phyloP scores from a whole-genome alignment of 768 basidiomycete species.

The Leucogyrophana mollusca region DNA sequence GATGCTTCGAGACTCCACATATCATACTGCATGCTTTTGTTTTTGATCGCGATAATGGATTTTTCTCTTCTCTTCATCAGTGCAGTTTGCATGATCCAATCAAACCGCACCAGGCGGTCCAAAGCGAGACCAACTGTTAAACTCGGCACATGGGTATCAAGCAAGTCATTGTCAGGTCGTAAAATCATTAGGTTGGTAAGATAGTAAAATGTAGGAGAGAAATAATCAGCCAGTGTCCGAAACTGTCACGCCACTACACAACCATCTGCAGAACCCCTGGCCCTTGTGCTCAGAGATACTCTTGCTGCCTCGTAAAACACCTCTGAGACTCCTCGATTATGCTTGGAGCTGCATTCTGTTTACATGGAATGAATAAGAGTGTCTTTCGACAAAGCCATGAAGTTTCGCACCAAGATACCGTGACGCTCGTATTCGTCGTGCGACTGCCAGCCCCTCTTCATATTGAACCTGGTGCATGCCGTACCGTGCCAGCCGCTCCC shows the following conservation, averaged over 20 bases:
- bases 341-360: slow-evolving; percentile 95
- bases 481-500: slow-evolving; percentile 70
- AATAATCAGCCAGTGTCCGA: slow-evolving; percentile 4
- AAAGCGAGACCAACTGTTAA: no score
- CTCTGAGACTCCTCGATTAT: slow-evolving; percentile 91
- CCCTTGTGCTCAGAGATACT: slow-evolving; percentile 72
- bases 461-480: slow-evolving; percentile 79
- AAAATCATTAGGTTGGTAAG: slow-evolving; percentile 14
- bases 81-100: no score
- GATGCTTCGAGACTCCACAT: slow-evolving; percentile 10
- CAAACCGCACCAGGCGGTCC: no score
- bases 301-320: slow-evolving; percentile 92
- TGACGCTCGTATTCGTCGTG: slow-evolving; percentile 87
- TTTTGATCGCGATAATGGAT: slow-evolving; percentile 24
- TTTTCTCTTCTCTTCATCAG: slow-evolving; percentile 5
- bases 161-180: slow-evolving; percentile 13
- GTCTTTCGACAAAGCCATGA: not conserved
- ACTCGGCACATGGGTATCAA: not conserved
- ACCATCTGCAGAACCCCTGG: slow-evolving; percentile 58
- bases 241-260: slow-evolving; percentile 60
- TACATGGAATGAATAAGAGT: not conserved
- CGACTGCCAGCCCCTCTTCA: slow-evolving; percentile 87
- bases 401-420: slow-evolving; percentile 86
- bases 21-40: slow-evolving; percentile 24
- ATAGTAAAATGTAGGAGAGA: slow-evolving; percentile 3